Base-by-base conservation (phyloP, 352 stramenopile species). In the Globisporangium abappressorium region DNA sequence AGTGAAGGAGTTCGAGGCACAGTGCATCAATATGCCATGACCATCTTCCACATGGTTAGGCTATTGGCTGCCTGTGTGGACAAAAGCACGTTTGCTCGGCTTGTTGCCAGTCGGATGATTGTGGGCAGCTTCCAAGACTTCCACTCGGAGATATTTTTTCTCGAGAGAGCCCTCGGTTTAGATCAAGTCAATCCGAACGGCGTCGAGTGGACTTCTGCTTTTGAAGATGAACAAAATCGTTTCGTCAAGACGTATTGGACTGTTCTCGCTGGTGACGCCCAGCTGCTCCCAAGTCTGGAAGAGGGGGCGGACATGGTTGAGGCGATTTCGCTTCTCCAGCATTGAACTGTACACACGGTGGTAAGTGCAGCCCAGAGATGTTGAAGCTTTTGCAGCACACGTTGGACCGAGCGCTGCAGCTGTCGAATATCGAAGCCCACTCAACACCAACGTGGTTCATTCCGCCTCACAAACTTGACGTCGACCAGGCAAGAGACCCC, bases 321-420 rank as follows among this genome's bases (percentile, higher is more conserved):
- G 41, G 54, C 54, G 28, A 43, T 59, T 15, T 59, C 54, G 12
- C 54, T 59, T 5, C 54, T 59, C 18, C 54, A 43, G 54, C 54
- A 59, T 15, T n/a, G 54, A 59, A 20, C n/a, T 59, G 28, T 43
- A 24, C 9, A 18, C 54, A 59, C n/a, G 20, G 26, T 14, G 28
- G 24, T 30, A 59, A 59, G 54, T 59, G 54, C 54, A 59, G 12
- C 5, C 28, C 28, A 14, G 54, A 59, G 2, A 20, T 59, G 28
- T 5, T 59, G 28, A 12, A 38, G 12, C 54, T 59, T 0, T 15
- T 59, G 5, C 26, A 59, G 54, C 4, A 38, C 34, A 28, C 18
- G 5, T 54, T 54, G 1, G 46, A 24, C 4, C 46, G 46, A 54
- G 46, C 18, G 15, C 46, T 54, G 2, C 15, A 24, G 18, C 46